Base-by-base conservation (phyloP, 306 rosid species). In the Lathyrus oleraceus region DNA sequence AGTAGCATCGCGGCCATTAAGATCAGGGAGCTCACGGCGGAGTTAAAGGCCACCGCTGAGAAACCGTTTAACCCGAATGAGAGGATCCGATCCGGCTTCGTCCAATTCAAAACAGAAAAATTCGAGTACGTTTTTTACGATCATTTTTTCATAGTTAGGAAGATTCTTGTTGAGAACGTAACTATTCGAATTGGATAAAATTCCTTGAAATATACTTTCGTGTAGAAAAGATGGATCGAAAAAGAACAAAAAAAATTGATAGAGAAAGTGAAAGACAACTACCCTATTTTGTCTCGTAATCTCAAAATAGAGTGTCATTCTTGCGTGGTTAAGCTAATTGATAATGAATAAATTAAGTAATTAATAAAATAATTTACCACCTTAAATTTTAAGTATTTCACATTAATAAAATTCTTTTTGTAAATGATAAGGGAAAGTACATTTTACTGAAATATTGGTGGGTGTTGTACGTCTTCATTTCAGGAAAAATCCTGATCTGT, bases 401-500 rank as follows among this genome's bases (percentile, higher is more conserved):
- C 36, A 30, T n/a, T n/a, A n/a, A n/a, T 32, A 0, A 35, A 7
- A 7, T 35, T 7, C 0, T 35, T 7, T 35, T 35, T 7, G 39
- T 35, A 35, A 32, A 6, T 35, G 39, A 2, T 35, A 35, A 64
- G 27, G 9, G 49, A 42, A 53, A 21, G 36, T 44, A 61, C 15
- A 71, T 79, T 69, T 62, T 58, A 69, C 73, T 70, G 56, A 74
- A 5, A 47, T 13, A 0, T 16, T 14, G 21, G 20, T 49, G n/a
- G 13, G 11, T 56, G 25, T 10, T 58, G 54, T 53, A 53, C 60
- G 60, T 67, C 17, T 45, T 67, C 53, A 42, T 58, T 68, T 67
- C 88, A 95, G 99, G 81, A 86, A 85, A 81, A 78, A 95, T 70
- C 95, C 88, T 7, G 78, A 69, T 8, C 61, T 91, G 70, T 95